Evolutionary conservation across 2,329 filamentous ascomycete species (phyloP).

Genomic region (Didymellaceae sp.): DNA sequence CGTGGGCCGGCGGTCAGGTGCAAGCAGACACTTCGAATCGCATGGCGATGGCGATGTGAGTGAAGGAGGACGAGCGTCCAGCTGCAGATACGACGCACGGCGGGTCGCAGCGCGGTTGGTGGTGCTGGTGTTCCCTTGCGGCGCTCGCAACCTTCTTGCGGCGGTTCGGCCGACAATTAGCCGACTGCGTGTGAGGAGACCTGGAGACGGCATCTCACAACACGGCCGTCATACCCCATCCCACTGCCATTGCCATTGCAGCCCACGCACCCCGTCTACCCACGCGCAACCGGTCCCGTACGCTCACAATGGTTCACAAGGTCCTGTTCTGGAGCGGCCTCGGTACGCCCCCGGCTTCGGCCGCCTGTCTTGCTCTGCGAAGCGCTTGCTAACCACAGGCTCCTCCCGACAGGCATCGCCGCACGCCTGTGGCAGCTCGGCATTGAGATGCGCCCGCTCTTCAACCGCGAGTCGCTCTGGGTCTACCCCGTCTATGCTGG

Average conservation of each 20-base stretch:
- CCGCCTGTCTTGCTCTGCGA: constrained; percentile 18
- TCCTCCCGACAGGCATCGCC: constrained; percentile 71
- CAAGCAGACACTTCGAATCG: constrained; percentile 7
- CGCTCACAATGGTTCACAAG: constrained; percentile 57
- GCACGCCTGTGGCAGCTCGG: constrained; percentile 96
- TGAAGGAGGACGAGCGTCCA: constrained; percentile 5
- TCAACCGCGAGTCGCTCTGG: constrained; percentile 84
- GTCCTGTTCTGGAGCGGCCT: constrained; percentile 88
- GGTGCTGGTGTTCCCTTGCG: constrained; percentile 4
- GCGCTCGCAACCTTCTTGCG: constrained; percentile 13
- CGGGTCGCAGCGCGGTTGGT: too few species aligned
- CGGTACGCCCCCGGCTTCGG: constrained; percentile 66
- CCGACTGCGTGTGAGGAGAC: too few species aligned
- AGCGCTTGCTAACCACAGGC: constrained; percentile 31
- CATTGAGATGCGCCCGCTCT: constrained; percentile 96
- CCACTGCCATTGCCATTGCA: constrained; percentile 19
- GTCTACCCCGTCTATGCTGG: constrained; percentile 89
- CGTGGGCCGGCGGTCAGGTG: constrained; percentile 7
- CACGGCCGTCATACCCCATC: constrained; percentile 21
- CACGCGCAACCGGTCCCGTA: constrained; percentile 12
- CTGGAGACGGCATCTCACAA: too few species aligned
- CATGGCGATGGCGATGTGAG: constrained; percentile 5
- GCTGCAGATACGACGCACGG: too few species aligned
- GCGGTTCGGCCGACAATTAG: too few species aligned
- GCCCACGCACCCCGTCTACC: constrained; percentile 8